phyloP scores from a whole-genome alignment of 192 early-diverging fungal genomes.

The Polychytrium aggregatum region DNA sequence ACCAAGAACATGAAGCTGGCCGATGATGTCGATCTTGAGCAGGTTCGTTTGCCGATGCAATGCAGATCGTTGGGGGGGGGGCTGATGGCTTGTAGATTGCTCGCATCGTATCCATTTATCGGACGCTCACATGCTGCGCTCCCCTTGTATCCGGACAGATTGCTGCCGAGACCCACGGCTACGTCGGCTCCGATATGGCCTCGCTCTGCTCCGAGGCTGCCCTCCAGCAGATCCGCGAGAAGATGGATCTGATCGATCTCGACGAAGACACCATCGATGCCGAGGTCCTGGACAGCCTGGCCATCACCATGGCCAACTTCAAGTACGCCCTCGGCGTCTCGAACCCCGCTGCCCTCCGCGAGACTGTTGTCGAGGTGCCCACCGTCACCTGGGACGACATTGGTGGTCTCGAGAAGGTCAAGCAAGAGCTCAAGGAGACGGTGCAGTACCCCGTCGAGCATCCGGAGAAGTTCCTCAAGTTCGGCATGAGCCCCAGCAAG shows the following conservation, averaged over 20 bases:
- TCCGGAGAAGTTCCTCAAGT: slow-evolving; percentile 98
- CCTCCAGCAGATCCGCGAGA: slow-evolving; percentile 99
- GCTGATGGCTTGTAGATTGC: not conserved
- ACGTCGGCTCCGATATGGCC: slow-evolving; percentile 94
- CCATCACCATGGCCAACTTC: slow-evolving; percentile 98
- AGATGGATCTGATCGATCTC: slow-evolving; percentile 97
- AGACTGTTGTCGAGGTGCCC: slow-evolving; percentile 96
- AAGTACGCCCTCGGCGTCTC: slow-evolving; percentile 83
- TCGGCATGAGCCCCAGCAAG: slow-evolving; percentile 92
- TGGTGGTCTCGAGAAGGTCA: slow-evolving; percentile 96
- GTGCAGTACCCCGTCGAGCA: slow-evolving; percentile 99
- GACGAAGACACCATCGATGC: slow-evolving; percentile 98
- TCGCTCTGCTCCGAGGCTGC: slow-evolving; percentile 98
- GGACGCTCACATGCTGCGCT: too few relatives aligned
- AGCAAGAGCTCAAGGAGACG: slow-evolving; percentile 95
- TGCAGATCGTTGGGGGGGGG: not conserved
- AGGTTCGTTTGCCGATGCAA: too few relatives aligned
- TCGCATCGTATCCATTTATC: too few relatives aligned
- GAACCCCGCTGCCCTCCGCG: slow-evolving; percentile 97
- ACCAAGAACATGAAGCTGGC: slow-evolving; percentile 99
- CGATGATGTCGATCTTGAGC: slow-evolving; percentile 94
- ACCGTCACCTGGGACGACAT: slow-evolving; percentile 91
- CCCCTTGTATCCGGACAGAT: too few relatives aligned
- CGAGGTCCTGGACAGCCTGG: slow-evolving; percentile 86
- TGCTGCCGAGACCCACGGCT: slow-evolving; percentile 94